Evolutionary conservation across 768 basidiomycete species (phyloP).

Genomic region (Boletus coccyginus): DNA sequence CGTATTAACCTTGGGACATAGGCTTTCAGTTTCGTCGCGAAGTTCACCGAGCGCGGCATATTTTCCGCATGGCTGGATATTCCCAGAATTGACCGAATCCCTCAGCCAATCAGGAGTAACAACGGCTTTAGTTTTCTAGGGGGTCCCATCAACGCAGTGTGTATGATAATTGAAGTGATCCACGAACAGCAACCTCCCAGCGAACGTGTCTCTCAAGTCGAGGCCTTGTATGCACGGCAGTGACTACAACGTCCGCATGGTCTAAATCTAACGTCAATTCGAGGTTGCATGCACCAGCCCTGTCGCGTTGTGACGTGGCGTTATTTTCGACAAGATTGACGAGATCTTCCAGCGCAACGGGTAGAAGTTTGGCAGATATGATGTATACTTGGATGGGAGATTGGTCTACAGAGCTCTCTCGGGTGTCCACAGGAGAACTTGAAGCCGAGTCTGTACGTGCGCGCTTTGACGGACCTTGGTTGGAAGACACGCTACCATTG

Average conservation of each 20-base stretch:
- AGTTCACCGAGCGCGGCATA: slow-evolving; percentile 59
- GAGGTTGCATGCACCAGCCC: slow-evolving; percentile 16
- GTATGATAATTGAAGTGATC: background rate
- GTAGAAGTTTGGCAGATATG: slow-evolving; percentile 32
- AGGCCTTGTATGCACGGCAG: slow-evolving; percentile 60
- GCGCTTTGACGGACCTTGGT: slow-evolving; percentile 13
- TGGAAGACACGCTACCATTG: background rate
- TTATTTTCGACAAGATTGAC: slow-evolving; percentile 23
- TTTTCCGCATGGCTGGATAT: slow-evolving; percentile 46
- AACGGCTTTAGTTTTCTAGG: slow-evolving; percentile 61
- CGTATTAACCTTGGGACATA: slow-evolving; percentile 37
- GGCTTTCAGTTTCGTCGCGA: slow-evolving; percentile 42
- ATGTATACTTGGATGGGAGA: slow-evolving; percentile 26
- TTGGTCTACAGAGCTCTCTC: slow-evolving; percentile 4
- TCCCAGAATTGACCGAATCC: slow-evolving; percentile 48
- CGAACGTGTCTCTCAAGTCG: slow-evolving; percentile 68
- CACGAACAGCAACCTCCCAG: slow-evolving; percentile 63
- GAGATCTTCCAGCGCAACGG: slow-evolving; percentile 22
- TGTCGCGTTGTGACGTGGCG: background rate
- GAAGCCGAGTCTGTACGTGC: background rate
- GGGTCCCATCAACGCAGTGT: background rate
- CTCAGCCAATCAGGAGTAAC: slow-evolving; percentile 73
- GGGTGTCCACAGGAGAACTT: slow-evolving; percentile 1
- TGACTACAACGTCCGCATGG: slow-evolving; percentile 65
- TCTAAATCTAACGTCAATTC: slow-evolving; percentile 39